Conservation (phyloP, 257 asterid genomes). For the Solanum medicagineum region DNA sequence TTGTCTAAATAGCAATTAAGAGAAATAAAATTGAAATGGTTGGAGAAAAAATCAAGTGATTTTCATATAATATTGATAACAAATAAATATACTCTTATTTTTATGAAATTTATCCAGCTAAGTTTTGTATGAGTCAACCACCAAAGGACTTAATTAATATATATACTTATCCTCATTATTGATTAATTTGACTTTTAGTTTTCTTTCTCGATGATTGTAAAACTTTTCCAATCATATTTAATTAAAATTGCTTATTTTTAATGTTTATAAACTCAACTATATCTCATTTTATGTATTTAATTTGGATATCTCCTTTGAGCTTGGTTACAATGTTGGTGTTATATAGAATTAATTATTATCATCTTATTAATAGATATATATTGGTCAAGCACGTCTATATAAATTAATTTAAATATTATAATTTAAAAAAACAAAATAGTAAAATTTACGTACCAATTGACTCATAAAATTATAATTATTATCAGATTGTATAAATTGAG, state of each 20-base stretch:
- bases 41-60: not conserved
- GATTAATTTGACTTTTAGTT: not conserved
- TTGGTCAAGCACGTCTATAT: fast-evolving
- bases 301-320: not conserved
- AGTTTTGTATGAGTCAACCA: not conserved
- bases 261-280: not conserved
- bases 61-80: not conserved
- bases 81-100: not conserved
- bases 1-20: not conserved
- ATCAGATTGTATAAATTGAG: not conserved
- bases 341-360: not conserved
- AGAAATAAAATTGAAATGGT: not conserved
- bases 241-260: not conserved
- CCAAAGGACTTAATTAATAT: not conserved
- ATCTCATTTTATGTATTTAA: not conserved
- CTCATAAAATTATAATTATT: not conserved
- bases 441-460: not conserved
- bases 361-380: too few relatives aligned
- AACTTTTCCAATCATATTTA: not conserved
- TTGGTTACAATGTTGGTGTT: not conserved
- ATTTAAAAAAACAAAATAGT: not conserved
- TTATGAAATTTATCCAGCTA: not conserved
- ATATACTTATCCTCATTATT: not conserved
- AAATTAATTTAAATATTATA: not conserved
- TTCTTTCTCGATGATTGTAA: not conserved